Conservation (phyloP, 768 basidiomycete genomes). For the Paxillus involutus region DNA sequence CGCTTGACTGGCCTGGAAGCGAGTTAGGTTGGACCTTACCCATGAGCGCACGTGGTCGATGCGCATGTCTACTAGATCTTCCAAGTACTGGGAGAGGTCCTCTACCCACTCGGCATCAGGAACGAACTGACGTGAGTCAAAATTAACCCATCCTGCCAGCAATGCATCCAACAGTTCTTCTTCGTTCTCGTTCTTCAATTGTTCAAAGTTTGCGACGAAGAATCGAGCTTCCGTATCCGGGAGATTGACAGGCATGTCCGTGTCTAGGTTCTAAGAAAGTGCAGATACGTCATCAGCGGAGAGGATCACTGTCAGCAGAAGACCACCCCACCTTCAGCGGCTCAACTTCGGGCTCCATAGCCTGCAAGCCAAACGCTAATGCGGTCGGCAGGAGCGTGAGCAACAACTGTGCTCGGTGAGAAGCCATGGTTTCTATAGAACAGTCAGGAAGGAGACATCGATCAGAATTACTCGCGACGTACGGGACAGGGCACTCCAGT, state of each 20-base stretch:
- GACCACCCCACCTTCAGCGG: constrained; percentile 43
- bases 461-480: constrained; percentile 11
- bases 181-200: constrained; percentile 8
- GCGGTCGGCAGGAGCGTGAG: constrained; percentile 44
- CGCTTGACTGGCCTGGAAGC: constrained; percentile 48
- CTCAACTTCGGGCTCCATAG: constrained; percentile 44
- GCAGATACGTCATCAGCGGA: not conserved
- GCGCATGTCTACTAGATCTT: constrained; percentile 43
- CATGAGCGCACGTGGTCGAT: constrained; percentile 49
- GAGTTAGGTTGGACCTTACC: constrained; percentile 47
- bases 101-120: constrained; percentile 44
- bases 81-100: constrained; percentile 40
- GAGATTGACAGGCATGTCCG: constrained; percentile 38
- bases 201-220: constrained; percentile 25
- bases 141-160: constrained; percentile 30
- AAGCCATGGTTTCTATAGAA: constrained; percentile 43
- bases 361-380: constrained; percentile 47
- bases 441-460: not conserved
- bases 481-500: constrained; percentile 65
- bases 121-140: constrained; percentile 30
- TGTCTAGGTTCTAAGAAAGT: constrained; percentile 50
- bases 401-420: constrained; percentile 45
- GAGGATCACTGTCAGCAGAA: not conserved
- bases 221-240: constrained; percentile 38
- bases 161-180: constrained; percentile 17